Evolutionary conservation across 1,284 basidiomycete genomes (phyloP), one percentile per base, ranked within the genome.

Genomic region (Sphagnurus paluster): DNA sequence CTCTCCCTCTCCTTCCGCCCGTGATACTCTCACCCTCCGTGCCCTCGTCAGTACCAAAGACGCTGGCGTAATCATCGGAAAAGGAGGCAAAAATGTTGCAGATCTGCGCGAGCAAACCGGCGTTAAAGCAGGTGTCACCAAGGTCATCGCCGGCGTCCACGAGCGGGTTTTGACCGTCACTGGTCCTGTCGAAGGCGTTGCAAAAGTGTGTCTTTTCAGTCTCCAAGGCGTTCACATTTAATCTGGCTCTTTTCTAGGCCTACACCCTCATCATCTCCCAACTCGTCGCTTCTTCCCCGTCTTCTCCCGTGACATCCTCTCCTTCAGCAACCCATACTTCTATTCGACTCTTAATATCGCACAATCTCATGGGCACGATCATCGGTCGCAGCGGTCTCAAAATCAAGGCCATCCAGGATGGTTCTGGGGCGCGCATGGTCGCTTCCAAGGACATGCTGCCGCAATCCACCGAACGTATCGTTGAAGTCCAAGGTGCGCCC

Each of bases 331-430:
- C 86, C 39, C 85, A 92, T 68, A 94, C 93, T 45, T 90, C 93
- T 50, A 87, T 98, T 65, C 91, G 93, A 50, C 90, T 97, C 54
- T 84, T 99, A 61, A 93, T 99, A 66, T 97, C 94, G 44, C 95
- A 99, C 76, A 96, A 97, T 68, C 82, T 98, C 56, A 99, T 99
- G 97, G 97, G 97, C 45, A 96, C 94, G 47, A 93, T 99, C 69
- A 99, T 99, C 60, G 97, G 97, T 56, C 92, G 96, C 60, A 89
- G 76, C 50, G 97, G 97, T 55, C 84, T 92, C 67, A 99, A 98
- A 83, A 99, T 99, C 72, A 99, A 99, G 76, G 93, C 95, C 67
- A 99, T 99, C 67, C 97, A 99, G 67, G 97, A 99, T 69, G 79
- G 84, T 41, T 97, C 94, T 42, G 97, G 97, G 46, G 95, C 95